Base-by-base conservation (phyloP, 2,329 filamentous ascomycete species). In the Neofusicoccum laricinum region DNA sequence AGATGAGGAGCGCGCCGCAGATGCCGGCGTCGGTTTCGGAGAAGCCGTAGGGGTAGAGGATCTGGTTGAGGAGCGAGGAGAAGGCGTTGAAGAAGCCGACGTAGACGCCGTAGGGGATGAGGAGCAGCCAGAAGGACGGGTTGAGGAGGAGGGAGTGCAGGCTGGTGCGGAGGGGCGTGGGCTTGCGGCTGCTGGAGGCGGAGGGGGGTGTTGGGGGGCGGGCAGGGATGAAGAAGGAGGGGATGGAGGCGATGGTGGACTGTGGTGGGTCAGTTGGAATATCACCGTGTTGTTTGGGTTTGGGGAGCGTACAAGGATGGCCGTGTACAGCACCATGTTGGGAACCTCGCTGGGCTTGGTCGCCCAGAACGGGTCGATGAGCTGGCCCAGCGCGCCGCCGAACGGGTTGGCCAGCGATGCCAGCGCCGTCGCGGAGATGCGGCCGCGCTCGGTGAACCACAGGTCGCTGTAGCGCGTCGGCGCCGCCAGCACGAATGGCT, bases 61-160 rank as follows among this genome's bases (percentile, higher is more conserved):
- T 91, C 74, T 97, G 94, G 80, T 94, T 96, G 10, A 98, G 84
- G 1, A 98, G 86, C 1, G 90, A 90, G 57, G 93, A 96, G 69
- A 93, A 82, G 69, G 90, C 90, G 83, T 98, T 98, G 87, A 99
- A 99, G 80, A 95, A 89, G 71, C 90, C 93, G 66, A 97, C 91
- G 76, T 93, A 97, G 71, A 93, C 78, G 68, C 86, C 80, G 78
- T 94, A 98, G n/a, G 93, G 89, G 66, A 93, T 71, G 66, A 93
- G 81, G 68, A 97, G 78, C 67, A 97, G 84, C 84, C 88, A 96
- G 77, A 96, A 90, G 73, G 94, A 89, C 17, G 85, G 81, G 4
- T 87, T 90, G 36, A 72, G 74, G 51, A 83, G 73, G 49, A 82
- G 73, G 17, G 69, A 63, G 12, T 65, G 70, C 1, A 93, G 76